A percentile compares a stretch with the other conserved stretches of the same genome.
Conservation (phyloP, 768 basidiomycete species). For the Fibroporia radiculosa region DNA sequence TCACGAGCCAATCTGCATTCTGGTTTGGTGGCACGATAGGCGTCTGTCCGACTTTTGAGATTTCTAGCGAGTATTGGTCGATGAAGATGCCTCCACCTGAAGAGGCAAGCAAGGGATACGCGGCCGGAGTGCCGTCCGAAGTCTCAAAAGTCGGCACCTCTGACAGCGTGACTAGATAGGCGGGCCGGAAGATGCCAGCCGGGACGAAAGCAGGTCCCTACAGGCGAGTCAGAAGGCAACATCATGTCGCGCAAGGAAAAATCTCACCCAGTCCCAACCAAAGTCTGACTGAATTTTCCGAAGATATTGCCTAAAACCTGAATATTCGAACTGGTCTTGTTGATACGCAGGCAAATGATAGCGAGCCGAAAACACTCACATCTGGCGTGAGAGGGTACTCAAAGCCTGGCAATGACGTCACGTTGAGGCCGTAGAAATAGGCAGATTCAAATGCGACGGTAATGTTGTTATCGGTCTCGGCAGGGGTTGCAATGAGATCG, state of each 20-base stretch:
- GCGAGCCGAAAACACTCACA: slow-evolving; percentile 15
- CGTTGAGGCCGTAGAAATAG: slow-evolving; percentile 45
- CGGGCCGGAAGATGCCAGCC: slow-evolving; percentile 46
- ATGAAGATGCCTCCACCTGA: slow-evolving; percentile 29
- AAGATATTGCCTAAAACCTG: slow-evolving; percentile 38
- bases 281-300: slow-evolving; percentile 49
- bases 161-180: slow-evolving; percentile 40
- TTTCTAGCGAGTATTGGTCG: slow-evolving; percentile 47
- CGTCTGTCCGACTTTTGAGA: slow-evolving; percentile 44
- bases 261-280: slow-evolving; percentile 53
- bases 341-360: neutral
- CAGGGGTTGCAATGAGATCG: slow-evolving; percentile 27
- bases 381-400: slow-evolving; percentile 33
- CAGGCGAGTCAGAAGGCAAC: neutral
- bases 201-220: slow-evolving; percentile 54
- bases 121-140: slow-evolving; percentile 6
- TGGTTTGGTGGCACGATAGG: slow-evolving; percentile 34
- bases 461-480: slow-evolving; percentile 31
- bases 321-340: slow-evolving; percentile 38
- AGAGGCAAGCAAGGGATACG: slow-evolving; percentile 19
- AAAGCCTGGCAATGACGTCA: slow-evolving; percentile 39
- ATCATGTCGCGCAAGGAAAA: neutral
- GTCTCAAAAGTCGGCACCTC: slow-evolving; percentile 7
- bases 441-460: slow-evolving; percentile 48
- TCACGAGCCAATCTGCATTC: slow-evolving; percentile 46